Base-by-base conservation (phyloP, 495 filamentous ascomycete genomes). In the Hypoxylon subgilvum region DNA sequence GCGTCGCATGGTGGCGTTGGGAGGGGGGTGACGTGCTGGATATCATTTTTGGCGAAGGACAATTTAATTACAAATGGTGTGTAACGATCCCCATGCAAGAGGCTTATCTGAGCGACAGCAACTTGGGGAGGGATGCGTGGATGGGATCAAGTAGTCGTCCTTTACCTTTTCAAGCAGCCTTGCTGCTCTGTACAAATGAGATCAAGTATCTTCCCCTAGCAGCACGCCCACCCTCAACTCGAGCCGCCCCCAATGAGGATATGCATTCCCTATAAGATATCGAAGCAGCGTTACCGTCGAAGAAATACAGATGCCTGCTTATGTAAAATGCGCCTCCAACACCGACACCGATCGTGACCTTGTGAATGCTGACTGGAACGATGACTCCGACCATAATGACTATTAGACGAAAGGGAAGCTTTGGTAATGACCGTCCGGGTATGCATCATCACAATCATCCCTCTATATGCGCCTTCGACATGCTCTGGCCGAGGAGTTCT, bases 401-500 rank as follows among this genome's bases (percentile, higher is more conserved):
- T 25, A 42, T 48, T 43, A 57, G 16, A 28, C 27, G 18, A 46
- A 63, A 49, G 32, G 42, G 39, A 44, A 35, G 49, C 40, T 38
- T 50, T 32, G 30, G 57, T 48, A 57, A 50, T 18, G 30, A 52
- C 23, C 19, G 45, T 55, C 36, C 14, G 16, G 28, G 8, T 4
- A 25, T 17, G n/a, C n/a, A n/a, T 31, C 13, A 27, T 39, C 32
- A 28, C 47, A n/a, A 19, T 75, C 54, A 83, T 45, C 80, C 80
- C 63, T 84, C 81, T 61, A 84, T 84, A 53, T 84, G 81, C 13
- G 69, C 74, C 69, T 83, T 83, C 10, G 73, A 69, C 57, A 61
- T 69, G 53, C 75, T 73, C 65, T 86, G 84, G 14, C 87, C 86
- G n/a, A 97, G 79, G 19, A 96, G 79, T 72, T 96, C 92, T 30